A percentile compares a stretch with the other conserved stretches of the same genome.
phyloP scores from a whole-genome alignment of 768 basidiomycete species.

The Exidia glandulosa region DNA sequence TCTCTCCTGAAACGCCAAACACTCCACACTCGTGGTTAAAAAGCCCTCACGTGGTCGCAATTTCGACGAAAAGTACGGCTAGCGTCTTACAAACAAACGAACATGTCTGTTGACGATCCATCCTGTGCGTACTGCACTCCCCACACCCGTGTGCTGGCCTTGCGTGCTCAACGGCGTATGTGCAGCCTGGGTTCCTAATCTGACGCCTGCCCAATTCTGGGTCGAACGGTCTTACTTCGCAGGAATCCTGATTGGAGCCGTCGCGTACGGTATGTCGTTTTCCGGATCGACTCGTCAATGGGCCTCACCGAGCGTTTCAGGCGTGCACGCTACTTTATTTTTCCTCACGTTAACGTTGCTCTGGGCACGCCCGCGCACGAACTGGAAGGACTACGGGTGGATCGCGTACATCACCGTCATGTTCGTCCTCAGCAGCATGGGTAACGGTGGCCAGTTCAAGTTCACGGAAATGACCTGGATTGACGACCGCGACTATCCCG shows the following conservation, averaged over 20 bases:
- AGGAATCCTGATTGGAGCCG: background rate
- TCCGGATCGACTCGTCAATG: too few species aligned
- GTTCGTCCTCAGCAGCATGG: conserved; percentile 18
- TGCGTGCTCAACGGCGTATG: background rate
- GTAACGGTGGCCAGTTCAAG: conserved; percentile 15
- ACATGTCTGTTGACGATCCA: background rate
- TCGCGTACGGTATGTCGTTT: background rate
- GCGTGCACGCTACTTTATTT: background rate
- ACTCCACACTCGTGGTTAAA: too few species aligned
- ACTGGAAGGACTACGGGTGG: background rate
- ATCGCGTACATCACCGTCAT: conserved; percentile 6
- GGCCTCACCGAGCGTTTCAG: background rate
- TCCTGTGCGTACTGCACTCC: background rate
- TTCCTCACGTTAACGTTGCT: background rate
- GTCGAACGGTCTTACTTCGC: background rate
- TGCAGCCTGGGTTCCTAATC: background rate
- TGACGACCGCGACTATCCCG: conserved; percentile 12
- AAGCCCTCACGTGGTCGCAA: too few species aligned
- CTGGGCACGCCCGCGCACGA: background rate
- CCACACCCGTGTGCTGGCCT: background rate
- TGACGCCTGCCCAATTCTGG: background rate
- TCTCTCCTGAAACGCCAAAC: too few species aligned
- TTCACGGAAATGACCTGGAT: conserved; percentile 21
- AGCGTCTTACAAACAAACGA: too few species aligned
- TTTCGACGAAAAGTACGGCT: too few species aligned